Conservation (phyloP, 208 protist genomes). For the Wallacemonas sp. region DNA sequence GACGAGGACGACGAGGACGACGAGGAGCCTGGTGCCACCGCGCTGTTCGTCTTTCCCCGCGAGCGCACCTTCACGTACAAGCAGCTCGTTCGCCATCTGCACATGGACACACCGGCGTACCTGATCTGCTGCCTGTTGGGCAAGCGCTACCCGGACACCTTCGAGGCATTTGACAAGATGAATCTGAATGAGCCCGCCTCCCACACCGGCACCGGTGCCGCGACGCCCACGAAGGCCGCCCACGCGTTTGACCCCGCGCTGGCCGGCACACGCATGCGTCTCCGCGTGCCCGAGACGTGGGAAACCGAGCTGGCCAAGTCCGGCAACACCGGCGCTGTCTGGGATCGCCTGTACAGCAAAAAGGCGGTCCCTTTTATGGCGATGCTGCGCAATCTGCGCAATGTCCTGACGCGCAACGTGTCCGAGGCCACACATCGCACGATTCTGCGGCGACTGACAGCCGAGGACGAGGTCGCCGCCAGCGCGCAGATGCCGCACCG, state of each 20-base stretch:
- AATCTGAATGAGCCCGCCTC: slow-evolving; percentile 33
- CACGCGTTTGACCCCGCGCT: slow-evolving; percentile 64
- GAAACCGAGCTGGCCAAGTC: slow-evolving; percentile 82
- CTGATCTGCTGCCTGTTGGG: slow-evolving; percentile 92
- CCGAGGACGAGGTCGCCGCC: slow-evolving; percentile 70
- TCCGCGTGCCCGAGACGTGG: slow-evolving; percentile 92
- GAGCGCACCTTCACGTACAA: slow-evolving; percentile 63
- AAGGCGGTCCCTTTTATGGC: slow-evolving; percentile 95
- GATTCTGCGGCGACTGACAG: slow-evolving; percentile 40
- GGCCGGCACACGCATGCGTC: slow-evolving; percentile 92
- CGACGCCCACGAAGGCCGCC: slow-evolving; percentile 16
- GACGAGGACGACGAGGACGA: neutral
- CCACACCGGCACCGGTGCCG: neutral
- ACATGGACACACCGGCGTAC: slow-evolving; percentile 84
- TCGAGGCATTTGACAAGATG: slow-evolving; percentile 67
- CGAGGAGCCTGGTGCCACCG: neutral
- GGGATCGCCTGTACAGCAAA: slow-evolving; percentile 88
- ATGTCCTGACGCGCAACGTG: slow-evolving; percentile 87
- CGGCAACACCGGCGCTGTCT: slow-evolving; percentile 90
- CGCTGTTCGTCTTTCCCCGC: slow-evolving; percentile 13
- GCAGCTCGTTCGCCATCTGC: slow-evolving; percentile 76
- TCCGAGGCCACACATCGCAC: slow-evolving; percentile 51
- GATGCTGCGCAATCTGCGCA: slow-evolving; percentile 95
- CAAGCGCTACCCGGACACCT: slow-evolving; percentile 89
- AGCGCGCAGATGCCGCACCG: slow-evolving; percentile 92